Conservation (phyloP, 306 rosid genomes). For the Abrus precatorius region DNA sequence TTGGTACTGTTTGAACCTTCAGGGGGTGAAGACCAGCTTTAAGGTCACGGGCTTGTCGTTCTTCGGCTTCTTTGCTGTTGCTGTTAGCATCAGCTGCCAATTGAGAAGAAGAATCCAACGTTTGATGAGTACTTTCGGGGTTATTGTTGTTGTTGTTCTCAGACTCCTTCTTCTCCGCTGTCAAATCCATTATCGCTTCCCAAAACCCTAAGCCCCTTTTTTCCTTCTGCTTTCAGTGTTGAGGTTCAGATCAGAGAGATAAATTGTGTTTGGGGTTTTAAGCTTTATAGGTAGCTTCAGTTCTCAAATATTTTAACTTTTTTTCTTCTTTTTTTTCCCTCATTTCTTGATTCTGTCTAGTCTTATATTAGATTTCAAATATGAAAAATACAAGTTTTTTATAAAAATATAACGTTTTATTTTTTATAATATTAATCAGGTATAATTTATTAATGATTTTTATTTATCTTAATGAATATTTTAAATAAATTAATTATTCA, state of each 20-base stretch:
- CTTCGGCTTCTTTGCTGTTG: constrained; percentile 53
- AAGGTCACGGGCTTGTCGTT: constrained; percentile 58
- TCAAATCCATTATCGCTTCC: constrained; percentile 47
- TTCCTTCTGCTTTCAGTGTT: neutral
- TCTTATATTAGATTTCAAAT: too few species aligned
- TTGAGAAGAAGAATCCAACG: constrained; percentile 46
- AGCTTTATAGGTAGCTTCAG: neutral
- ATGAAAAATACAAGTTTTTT: too few species aligned
- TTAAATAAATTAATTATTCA: too few species aligned
- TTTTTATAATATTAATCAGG: too few species aligned
- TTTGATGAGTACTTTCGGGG: constrained; percentile 33
- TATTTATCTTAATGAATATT: too few species aligned
- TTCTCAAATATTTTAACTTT: neutral
- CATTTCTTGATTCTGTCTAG: too few species aligned
- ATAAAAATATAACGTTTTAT: too few species aligned
- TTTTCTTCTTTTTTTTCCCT: too few species aligned
- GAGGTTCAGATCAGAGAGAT: constrained; percentile 3
- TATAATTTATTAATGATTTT: too few species aligned
- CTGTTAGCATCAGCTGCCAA: constrained; percentile 41
- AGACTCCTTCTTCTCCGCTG: constrained; percentile 46
- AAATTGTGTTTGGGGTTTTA: neutral
- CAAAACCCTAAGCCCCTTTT: constrained; percentile 50
- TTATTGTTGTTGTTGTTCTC: constrained; percentile 41
- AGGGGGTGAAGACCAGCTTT: constrained; percentile 62
- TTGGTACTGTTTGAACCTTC: constrained; percentile 43